A percentile compares a stretch with the other conserved stretches of the same genome.
phyloP scores from a whole-genome alignment of 1,139 yeast species.

The Candida tropicalis region DNA sequence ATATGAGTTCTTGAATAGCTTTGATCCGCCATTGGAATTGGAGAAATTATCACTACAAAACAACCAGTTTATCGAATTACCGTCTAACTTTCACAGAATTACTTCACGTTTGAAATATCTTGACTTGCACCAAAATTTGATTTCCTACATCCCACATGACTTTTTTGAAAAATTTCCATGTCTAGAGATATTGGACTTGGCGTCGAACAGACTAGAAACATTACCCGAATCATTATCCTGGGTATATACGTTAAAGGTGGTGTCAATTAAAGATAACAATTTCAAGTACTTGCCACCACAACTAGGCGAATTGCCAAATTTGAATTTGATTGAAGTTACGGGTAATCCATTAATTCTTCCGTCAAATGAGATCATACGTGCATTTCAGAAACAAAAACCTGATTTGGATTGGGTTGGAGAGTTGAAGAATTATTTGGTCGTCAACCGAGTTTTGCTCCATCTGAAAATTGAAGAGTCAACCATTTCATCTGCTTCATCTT shows the following conservation, averaged over 20 bases:
- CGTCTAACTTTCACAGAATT: constrained; percentile 49
- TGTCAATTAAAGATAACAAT: constrained; percentile 65
- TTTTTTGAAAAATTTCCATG: constrained; percentile 29
- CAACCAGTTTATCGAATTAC: constrained; percentile 51
- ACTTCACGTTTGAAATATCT: constrained; percentile 54
- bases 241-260: constrained; percentile 52
- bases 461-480: constrained; percentile 24
- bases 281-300: constrained; percentile 61
- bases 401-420: constrained; percentile 60
- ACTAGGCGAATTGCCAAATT: constrained; percentile 51
- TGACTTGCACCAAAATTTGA: constrained; percentile 65
- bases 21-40: constrained; percentile 40
- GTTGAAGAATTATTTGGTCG: constrained; percentile 44
- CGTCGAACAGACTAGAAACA: constrained; percentile 52
- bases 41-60: constrained; percentile 57
- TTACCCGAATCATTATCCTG: constrained; percentile 43
- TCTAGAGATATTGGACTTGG: constrained; percentile 70
- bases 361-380: constrained; percentile 38
- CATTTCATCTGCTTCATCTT: constrained; percentile 6
- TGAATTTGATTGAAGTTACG: constrained; percentile 69
- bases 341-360: constrained; percentile 66
- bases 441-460: constrained; percentile 30
- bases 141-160: constrained; percentile 55
- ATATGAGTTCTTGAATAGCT: constrained; percentile 27
- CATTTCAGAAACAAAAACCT: constrained; percentile 38